These are phyloP conservation scores for Lentinula sp. DNA, from an alignment of 768 basidiomycete genomes.

Conservation along the genomic window DNA sequence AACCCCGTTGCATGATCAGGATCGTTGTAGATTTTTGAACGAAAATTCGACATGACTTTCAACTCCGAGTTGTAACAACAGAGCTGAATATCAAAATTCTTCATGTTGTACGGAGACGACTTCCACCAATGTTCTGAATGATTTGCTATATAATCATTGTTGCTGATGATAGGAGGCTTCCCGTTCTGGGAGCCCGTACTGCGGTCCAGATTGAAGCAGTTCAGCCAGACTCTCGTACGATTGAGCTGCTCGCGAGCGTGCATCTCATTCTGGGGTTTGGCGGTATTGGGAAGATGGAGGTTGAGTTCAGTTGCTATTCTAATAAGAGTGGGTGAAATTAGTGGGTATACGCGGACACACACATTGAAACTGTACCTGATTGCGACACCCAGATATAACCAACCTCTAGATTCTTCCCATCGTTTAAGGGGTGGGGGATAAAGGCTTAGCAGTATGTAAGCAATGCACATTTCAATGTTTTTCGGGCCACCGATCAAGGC, in stretches of 20 bases:
- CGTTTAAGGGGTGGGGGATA: constrained; percentile 68
- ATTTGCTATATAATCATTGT: constrained; percentile 69
- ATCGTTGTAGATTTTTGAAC: constrained; percentile 63
- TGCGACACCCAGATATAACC: constrained; percentile 85
- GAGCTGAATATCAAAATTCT: constrained; percentile 74
- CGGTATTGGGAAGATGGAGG: constrained; percentile 70
- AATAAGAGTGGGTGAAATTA: constrained; percentile 8
- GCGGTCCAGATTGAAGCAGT: constrained; percentile 87
- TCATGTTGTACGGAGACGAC: constrained; percentile 60
- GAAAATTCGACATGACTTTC: constrained; percentile 55
- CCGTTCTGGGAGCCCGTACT: constrained; percentile 88
- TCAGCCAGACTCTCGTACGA: constrained; percentile 85
- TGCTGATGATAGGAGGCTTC: constrained; percentile 73
- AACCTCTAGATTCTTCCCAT: constrained; percentile 89
- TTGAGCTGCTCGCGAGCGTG: constrained; percentile 86
- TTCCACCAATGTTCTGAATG: constrained; percentile 70
- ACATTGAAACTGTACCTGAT: constrained; percentile 51
- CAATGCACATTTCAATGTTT: constrained; percentile 79
- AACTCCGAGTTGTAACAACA: constrained; percentile 75
- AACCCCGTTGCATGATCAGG: constrained; percentile 69
- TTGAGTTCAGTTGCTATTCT: constrained; percentile 90
- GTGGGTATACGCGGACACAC: not conserved
- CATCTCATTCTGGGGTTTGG: constrained; percentile 71
- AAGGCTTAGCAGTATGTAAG: constrained; percentile 75
- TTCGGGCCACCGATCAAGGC: constrained; percentile 73